Percentiles rank a stretch among this genome's conserved stretches.
phyloP scores from a whole-genome alignment of 768 basidiomycete genomes.

The Phanerodontia chrysosporium region DNA sequence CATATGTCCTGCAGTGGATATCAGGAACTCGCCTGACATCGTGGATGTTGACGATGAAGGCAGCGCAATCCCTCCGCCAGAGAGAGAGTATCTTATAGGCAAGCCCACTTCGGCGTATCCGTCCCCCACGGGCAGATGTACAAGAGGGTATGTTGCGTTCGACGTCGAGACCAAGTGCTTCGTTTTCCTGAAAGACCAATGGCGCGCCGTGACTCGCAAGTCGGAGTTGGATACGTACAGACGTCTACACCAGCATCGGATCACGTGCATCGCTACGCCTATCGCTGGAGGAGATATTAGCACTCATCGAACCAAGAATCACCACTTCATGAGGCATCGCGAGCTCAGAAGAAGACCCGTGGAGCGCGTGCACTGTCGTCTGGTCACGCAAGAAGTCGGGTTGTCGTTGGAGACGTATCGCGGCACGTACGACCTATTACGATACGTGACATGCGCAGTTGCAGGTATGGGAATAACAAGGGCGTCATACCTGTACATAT shows the following conservation, averaged over 20 bases:
- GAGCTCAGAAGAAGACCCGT: neutral
- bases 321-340: neutral
- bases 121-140: constrained; percentile 19
- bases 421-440: neutral
- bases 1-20: neutral
- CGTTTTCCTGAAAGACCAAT: constrained; percentile 3
- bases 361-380: neutral
- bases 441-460: neutral
- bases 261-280: neutral
- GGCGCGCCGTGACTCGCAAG: neutral
- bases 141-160: constrained; percentile 21
- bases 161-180: constrained; percentile 12
- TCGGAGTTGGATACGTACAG: neutral
- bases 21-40: neutral
- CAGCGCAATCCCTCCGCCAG: neutral
- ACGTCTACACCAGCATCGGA: neutral
- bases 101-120: neutral
- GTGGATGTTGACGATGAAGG: neutral
- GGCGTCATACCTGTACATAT: no score
- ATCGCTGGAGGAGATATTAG: constrained; percentile 1
- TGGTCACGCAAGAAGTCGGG: neutral
- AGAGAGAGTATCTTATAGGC: constrained; percentile 9
- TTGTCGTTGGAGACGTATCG: neutral
- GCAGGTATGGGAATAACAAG: neutral
- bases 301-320: neutral